Base-by-base conservation (phyloP, 257 asterid species). In the Anisodus acutangulus region DNA sequence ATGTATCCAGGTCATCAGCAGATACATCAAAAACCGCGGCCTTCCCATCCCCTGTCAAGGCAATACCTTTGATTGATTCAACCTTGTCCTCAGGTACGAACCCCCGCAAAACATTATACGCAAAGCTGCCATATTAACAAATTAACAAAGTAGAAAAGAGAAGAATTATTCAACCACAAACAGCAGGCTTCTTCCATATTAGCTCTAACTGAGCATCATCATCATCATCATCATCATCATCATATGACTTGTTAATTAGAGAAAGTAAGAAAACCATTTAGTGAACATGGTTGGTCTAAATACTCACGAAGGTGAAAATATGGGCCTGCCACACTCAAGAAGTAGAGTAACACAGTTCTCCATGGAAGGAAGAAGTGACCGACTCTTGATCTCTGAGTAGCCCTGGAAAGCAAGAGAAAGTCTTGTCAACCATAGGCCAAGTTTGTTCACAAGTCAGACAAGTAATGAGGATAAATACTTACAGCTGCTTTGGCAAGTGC, bases 401-500 rank as follows among this genome's bases (percentile, higher is more conserved):
- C 97, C 99, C 98, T 94, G 91, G 12, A 88, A 26, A 58, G 81
- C 80, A 85, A 82, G 53, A 22, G 83, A 54, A 59, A 79, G 57
- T 80, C 60, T 22, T 31, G 12, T 85, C 84, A 88, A 78, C 78
- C n/a, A 82, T 58, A 35, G 37, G 58, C 16, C 57, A 82, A 41
- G 35, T 5, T 68, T 9, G 41, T 67, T 47, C 79, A 22, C 37
- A 47, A 43, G 26, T 26, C 76, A 54, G 35, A 76, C 58, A 17
- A 12, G 26, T 0, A 49, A 5, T 43, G 39, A 37, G n/a, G 67
- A 62, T 8, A 9, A 84, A 49, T 78, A 87, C 99, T 86, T 89
- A 95, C 99, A 87, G 97, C 93, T 88, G 99, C 96, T 76, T 89
- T 94, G 43, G 99, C 99, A 79, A 95, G 92, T 82, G 99, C 99